A percentile compares a stretch with the other conserved stretches of the same genome.
phyloP scores from a whole-genome alignment of 768 basidiomycete genomes.

The Dioszegia hungarica region DNA sequence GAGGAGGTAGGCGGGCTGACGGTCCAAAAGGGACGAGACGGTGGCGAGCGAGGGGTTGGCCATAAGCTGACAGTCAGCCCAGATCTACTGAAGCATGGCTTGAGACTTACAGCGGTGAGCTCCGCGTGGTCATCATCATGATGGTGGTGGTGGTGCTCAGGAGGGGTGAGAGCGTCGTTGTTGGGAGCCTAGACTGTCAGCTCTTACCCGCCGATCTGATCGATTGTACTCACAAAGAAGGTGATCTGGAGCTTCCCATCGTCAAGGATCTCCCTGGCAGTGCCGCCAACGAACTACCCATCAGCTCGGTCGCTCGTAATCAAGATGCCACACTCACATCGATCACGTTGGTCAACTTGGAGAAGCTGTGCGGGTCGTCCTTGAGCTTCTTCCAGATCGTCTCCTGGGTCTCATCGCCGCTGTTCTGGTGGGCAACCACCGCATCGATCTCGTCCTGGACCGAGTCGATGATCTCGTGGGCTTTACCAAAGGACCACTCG shows the following conservation, averaged over 20 bases:
- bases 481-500: slow-evolving; percentile 30
- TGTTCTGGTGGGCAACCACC: neutral
- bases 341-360: slow-evolving; percentile 43
- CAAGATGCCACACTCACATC: slow-evolving; percentile 23
- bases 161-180: slow-evolving; percentile 45
- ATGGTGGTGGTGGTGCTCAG: slow-evolving; percentile 33
- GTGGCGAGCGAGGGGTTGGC: slow-evolving; percentile 30
- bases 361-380: slow-evolving; percentile 40
- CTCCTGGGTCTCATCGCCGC: slow-evolving; percentile 21
- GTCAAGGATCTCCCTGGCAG: slow-evolving; percentile 40
- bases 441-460: slow-evolving; percentile 12
- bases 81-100: neutral
- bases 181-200: slow-evolving; percentile 29
- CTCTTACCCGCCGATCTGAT: neutral
- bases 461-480: slow-evolving; percentile 26
- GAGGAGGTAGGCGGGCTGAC: slow-evolving; percentile 20
- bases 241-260: slow-evolving; percentile 42
- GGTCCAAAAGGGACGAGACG: slow-evolving; percentile 24
- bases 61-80: slow-evolving; percentile 20
- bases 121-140: slow-evolving; percentile 31
- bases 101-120: neutral
- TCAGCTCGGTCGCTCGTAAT: neutral
- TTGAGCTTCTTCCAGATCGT: slow-evolving; percentile 48
- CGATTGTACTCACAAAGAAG: slow-evolving; percentile 42
- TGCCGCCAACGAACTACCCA: slow-evolving; percentile 5